Evolutionary conservation across 31 red algal genomes (phyloP).

Genomic region (Pterothamnion heteromorphum): DNA sequence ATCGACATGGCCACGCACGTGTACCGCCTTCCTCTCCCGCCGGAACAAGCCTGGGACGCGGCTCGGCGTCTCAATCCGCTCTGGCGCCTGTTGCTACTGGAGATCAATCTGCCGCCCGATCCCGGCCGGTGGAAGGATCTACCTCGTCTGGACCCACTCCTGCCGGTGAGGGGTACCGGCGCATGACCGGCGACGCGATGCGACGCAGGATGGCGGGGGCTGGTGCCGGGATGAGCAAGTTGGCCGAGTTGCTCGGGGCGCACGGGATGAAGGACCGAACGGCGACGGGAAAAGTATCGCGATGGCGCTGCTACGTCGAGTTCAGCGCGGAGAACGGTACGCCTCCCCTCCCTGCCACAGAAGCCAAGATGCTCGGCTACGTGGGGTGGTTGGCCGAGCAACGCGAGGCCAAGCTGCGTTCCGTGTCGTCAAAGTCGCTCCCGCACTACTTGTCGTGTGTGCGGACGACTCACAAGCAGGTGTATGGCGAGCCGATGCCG

Average conservation of each 20-base stretch:
- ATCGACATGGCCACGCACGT: not conserved
- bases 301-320: not conserved
- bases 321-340: not conserved
- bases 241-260: not conserved
- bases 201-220: not conserved
- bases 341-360: not conserved
- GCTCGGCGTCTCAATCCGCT: not conserved
- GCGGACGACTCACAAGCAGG: not conserved
- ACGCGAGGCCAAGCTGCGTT: not conserved
- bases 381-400: not conserved
- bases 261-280: not conserved
- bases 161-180: not conserved
- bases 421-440: not conserved
- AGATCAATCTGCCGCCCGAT: not conserved
- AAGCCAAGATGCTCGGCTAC: not conserved
- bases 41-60: not conserved
- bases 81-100: not conserved
- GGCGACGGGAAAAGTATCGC: not conserved
- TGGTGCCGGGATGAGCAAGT: not conserved
- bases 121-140: not conserved
- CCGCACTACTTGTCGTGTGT: constrained; percentile 31
- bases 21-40: not conserved
- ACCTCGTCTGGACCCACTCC: not conserved
- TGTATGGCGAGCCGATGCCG: not conserved
- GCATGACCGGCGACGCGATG: not conserved